These are phyloP conservation scores for Eucalyptus cloeziana DNA, from an alignment of 345 rosid genomes.

Conservation along the genomic window DNA sequence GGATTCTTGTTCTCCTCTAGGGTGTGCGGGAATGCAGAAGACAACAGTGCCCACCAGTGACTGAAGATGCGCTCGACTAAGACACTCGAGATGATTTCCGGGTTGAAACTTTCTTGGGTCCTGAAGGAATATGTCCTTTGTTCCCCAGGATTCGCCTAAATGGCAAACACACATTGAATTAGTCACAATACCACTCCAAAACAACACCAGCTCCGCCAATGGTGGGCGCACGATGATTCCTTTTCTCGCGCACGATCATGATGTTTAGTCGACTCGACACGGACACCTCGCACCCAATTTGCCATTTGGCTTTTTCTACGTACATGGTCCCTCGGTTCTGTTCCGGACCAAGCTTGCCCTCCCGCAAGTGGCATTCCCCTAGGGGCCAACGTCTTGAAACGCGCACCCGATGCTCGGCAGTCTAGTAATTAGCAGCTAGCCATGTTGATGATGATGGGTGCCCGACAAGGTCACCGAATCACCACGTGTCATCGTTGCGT, in stretches of 20 bases:
- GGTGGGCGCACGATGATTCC: neutral
- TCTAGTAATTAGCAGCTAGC: neutral
- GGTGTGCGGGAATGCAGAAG: neutral
- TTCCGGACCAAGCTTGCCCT: neutral
- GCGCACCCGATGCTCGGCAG: neutral
- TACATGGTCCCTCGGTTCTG: neutral
- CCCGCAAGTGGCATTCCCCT: neutral
- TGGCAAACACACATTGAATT: neutral
- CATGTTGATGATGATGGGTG: neutral
- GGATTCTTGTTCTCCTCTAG: neutral
- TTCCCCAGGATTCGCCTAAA: neutral
- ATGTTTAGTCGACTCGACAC: neutral
- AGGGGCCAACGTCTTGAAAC: neutral
- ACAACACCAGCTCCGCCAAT: neutral
- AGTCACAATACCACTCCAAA: neutral
- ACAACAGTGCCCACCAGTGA: neutral
- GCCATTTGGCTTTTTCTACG: neutral
- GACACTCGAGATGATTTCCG: neutral
- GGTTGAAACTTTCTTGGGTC: neutral
- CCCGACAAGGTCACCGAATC: neutral
- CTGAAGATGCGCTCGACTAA: neutral
- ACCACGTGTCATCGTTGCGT: neutral
- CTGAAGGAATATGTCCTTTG: neutral
- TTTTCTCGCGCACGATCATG: neutral
- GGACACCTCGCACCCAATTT: neutral